A percentile compares a stretch with the other conserved stretches of the same genome.
Evolutionary conservation across 1,139 yeast genomes (phyloP).

Genomic region (Zhuliangozyma parablackwelliae): DNA sequence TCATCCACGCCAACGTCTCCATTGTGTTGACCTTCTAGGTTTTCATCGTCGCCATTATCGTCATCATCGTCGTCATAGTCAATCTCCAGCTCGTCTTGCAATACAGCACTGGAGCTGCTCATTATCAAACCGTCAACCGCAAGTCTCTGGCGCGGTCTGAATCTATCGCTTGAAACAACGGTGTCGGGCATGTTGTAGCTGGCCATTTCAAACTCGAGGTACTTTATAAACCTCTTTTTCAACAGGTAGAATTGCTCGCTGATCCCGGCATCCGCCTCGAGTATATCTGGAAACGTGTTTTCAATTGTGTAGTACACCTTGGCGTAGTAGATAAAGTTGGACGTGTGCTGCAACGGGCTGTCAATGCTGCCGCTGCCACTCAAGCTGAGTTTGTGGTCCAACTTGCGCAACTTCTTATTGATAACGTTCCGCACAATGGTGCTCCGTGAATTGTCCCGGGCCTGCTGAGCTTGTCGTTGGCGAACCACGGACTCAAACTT

Average conservation of each 20-base stretch:
- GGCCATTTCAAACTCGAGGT: constrained; percentile 25
- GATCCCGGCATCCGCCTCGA: constrained; percentile 15
- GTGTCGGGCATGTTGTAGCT: constrained; percentile 14
- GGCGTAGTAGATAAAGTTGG: constrained; percentile 30
- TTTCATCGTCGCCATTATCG: constrained; percentile 13
- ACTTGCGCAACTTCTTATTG: constrained; percentile 21
- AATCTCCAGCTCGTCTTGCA: constrained; percentile 11
- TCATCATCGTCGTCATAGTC: constrained; percentile 10
- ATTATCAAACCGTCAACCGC: constrained; percentile 7
- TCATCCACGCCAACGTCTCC: constrained; percentile 15
- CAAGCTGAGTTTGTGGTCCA: constrained; percentile 12
- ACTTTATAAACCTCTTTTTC: constrained; percentile 20
- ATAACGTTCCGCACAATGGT: constrained; percentile 27
- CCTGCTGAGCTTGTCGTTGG: constrained; percentile 12
- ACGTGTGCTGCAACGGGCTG: constrained; percentile 19
- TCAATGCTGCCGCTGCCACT: background rate
- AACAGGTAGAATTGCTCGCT: constrained; percentile 17
- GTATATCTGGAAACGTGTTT: constrained; percentile 17
- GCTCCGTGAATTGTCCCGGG: constrained; percentile 13
- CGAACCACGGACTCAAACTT: constrained; percentile 19
- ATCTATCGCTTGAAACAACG: constrained; percentile 12
- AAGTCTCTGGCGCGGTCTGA: constrained; percentile 14
- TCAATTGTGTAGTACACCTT: constrained; percentile 33
- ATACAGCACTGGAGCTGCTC: constrained; percentile 1
- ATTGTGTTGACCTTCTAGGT: constrained; percentile 4